Percentiles rank a stretch among this genome's conserved stretches.
These are phyloP conservation scores for Trichoderma koningii DNA, from an alignment of 2,329 filamentous ascomycete species.

Conservation along the genomic window DNA sequence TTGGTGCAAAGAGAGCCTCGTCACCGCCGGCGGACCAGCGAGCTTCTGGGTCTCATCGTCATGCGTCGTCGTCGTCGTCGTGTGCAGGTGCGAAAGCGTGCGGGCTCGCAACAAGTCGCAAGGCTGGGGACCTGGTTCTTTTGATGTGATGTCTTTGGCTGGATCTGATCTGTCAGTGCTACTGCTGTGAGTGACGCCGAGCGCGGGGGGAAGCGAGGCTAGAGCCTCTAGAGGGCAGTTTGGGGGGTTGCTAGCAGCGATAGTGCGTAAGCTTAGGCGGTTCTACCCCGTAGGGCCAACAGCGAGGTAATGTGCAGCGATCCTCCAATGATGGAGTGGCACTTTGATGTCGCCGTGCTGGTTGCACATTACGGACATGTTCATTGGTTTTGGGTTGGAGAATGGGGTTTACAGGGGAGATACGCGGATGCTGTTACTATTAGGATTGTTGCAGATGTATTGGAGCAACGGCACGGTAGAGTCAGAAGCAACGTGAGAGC, in stretches of 20 bases:
- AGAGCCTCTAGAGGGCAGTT: neutral
- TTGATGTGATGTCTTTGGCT: constrained; percentile 1
- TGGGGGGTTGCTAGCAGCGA: constrained; percentile 2
- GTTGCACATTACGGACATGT: neutral
- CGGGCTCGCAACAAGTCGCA: constrained; percentile 19
- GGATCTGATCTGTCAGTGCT: neutral
- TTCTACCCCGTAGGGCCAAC: neutral
- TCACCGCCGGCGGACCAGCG: neutral
- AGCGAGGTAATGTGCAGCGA: neutral
- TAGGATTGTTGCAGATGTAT: too few relatives aligned
- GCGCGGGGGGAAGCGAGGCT: constrained; percentile 23
- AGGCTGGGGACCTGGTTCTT: constrained; percentile 19
- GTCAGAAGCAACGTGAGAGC: too few relatives aligned
- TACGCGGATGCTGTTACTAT: too few relatives aligned
- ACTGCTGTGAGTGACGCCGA: constrained; percentile 1
- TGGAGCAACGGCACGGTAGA: too few relatives aligned
- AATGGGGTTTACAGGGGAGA: too few relatives aligned
- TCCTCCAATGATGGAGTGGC: neutral
- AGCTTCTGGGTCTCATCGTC: constrained; percentile 13
- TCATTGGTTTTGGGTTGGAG: too few relatives aligned
- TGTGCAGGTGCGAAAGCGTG: constrained; percentile 7
- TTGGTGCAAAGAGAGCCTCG: neutral
- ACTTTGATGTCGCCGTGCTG: neutral
- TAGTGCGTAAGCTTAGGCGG: constrained; percentile 12
- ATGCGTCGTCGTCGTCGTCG: neutral